These are phyloP conservation scores for Candida corydali DNA, from an alignment of 805 yeast genomes.

Conservation along the genomic window DNA sequence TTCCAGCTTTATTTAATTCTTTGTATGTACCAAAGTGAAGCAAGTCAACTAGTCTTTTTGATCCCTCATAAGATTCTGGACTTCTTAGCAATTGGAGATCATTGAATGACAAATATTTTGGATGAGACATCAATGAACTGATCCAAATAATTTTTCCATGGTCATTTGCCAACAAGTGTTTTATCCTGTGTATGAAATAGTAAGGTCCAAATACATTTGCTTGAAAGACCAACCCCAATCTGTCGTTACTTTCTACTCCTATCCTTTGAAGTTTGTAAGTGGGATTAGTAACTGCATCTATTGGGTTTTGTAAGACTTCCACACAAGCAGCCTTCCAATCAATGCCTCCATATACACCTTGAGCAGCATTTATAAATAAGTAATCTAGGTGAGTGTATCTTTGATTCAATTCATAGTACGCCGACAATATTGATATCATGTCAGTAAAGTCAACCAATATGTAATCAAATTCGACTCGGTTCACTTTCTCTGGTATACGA, in stretches of 20 bases:
- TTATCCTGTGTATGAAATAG: constrained; percentile 67
- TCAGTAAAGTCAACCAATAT: constrained; percentile 83
- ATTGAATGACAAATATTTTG: constrained; percentile 65
- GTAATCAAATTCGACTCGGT: constrained; percentile 79
- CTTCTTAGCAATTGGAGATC: constrained; percentile 70
- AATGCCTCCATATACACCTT: constrained; percentile 80
- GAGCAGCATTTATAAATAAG: constrained; percentile 84
- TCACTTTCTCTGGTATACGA: constrained; percentile 36
- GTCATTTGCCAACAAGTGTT: constrained; percentile 42
- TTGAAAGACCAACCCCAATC: constrained; percentile 83
- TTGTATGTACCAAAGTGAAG: constrained; percentile 70
- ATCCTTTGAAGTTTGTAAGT: constrained; percentile 76
- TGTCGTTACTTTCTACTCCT: constrained; percentile 76
- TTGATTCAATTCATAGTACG: constrained; percentile 63
- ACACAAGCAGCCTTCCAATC: constrained; percentile 78
- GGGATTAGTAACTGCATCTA: constrained; percentile 84
- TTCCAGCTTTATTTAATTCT: constrained; percentile 44
- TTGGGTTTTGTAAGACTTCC: constrained; percentile 63
- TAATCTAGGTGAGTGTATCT: constrained; percentile 70
- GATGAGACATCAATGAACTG: constrained; percentile 75
- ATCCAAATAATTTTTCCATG: constrained; percentile 75
- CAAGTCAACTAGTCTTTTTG: constrained; percentile 82
- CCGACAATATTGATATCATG: constrained; percentile 79
- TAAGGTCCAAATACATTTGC: constrained; percentile 97
- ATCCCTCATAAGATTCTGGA: constrained; percentile 80